Base-by-base conservation (phyloP, 1,284 basidiomycete genomes). In the Trametes pubescens region DNA sequence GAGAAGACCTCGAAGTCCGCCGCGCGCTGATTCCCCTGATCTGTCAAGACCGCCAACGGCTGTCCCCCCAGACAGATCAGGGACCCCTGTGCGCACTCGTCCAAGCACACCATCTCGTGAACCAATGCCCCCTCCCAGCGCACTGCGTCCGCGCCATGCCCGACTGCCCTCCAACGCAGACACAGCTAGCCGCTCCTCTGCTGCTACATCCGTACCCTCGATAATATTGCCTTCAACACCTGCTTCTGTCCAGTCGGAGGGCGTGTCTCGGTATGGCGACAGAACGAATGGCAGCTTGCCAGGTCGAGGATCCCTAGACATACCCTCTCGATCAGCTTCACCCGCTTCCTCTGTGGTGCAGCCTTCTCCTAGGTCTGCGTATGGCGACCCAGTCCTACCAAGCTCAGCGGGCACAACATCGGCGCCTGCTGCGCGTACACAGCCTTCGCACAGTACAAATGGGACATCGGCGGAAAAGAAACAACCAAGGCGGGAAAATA, bases 401-500 rank as follows among this genome's bases (percentile, higher is more conserved):
- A 21, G 38, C 43, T 34, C 57, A 34, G 6, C 56, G 58, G 13
- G 29, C 43, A 11, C 59, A 32, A 55, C 67, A 2, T 61, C 68
- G 10, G 54, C 61, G 18, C 65, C 71, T 6, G 65, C 66, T 48
- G 43, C 63, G 11, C 68, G 68, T 2, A 58, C 65, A 44, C 54
- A 53, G 16, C 71, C 69, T n/a, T 63, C 74, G 24, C 72, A 72
- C 13, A 67, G 67, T 34, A 60, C 63, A 2, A 72, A 63, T 53
- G 59, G 46, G 51, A 52, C 52, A 13, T 66, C 72, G 43, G 57
- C 65, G 14, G 75, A 71, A 32, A 65, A 64, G 34, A 59, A 60
- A 44, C 71, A 71, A 47, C 59, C 57, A 18, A 82, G 88, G 14
- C 82, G 87, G 63, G 87, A 84, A 47, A 90, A 89, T 67, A 85